Base-by-base conservation (phyloP, 2,329 filamentous ascomycete genomes). In the Fusarium devonianum region DNA sequence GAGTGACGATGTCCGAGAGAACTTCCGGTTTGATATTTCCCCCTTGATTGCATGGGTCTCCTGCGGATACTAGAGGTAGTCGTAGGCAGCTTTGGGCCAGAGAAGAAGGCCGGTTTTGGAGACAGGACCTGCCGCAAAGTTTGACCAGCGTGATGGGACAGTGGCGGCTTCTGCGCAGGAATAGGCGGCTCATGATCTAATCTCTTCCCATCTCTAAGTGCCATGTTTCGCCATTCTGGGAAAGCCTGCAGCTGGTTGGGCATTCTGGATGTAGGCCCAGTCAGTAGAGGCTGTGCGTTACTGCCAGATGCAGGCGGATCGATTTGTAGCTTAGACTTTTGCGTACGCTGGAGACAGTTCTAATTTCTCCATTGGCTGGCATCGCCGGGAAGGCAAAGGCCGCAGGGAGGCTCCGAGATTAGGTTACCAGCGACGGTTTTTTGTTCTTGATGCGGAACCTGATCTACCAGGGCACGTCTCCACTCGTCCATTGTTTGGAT, bases 391-490 rank as follows among this genome's bases (percentile, higher is more conserved):
- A 68, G 65, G 36, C 70, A 73, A 32, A 69, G 66, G 9, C 68
- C 46, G 37, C 69, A 73, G 26, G 42, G 35, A 32, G 23, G 21
- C 19, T 29, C 28, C 12, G 29, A 10, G 7, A 14, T 8, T n/a
- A 53, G 54, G 14, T 57, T 49, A 8, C 40, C 45, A 3, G 41
- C 25, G 12, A 47, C 32, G n/a, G 52, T 38, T 35, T 47, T 64
- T 16, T 58, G 56, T 10, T 57, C 65, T 34, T 57, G 55, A 18
- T 43, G 29, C 5, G 67, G 62, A 12, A 56, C 56, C 32, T 71
- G 64, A 10, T 72, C 68, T 22, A 71, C 65, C 22, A 73, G 61
- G 6, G 69, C 65, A 39, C 65, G 63, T 44, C 68, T 69, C 66
- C 69, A 70, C 19, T 71, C 67, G 39, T 69, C 64, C 55, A 68